phyloP scores from a whole-genome alignment of 495 filamentous ascomycete species.

The Neurospora tetrasperma region DNA sequence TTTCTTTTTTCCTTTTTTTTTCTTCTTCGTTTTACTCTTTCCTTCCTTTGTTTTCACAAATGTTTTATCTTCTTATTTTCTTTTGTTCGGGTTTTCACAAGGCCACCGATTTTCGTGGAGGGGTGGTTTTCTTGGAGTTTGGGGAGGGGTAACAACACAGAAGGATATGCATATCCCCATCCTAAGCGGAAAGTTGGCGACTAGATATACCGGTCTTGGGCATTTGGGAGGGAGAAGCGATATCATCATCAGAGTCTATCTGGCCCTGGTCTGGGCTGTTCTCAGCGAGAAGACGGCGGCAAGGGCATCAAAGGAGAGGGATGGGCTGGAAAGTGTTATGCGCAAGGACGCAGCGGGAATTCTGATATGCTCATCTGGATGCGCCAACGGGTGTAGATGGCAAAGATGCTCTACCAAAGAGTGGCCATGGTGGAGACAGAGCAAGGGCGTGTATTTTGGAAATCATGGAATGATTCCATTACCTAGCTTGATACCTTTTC shows the following conservation, averaged over 20 bases:
- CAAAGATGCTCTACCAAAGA: neutral
- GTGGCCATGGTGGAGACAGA: neutral
- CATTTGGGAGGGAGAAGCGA: neutral
- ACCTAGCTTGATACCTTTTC: neutral
- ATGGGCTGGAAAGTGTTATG: neutral
- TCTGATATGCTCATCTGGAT: neutral
- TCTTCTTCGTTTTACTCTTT: neutral
- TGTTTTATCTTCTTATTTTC: neutral
- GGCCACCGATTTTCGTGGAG: neutral
- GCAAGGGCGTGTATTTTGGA: neutral
- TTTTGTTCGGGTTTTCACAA: neutral
- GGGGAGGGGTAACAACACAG: neutral
- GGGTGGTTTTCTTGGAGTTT: neutral
- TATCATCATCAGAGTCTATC: neutral
- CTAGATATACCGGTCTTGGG: slow-evolving; percentile 1
- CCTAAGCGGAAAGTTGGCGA: neutral
- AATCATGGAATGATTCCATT: neutral
- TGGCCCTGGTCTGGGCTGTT: neutral
- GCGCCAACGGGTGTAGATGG: neutral
- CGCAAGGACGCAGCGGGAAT: neutral
- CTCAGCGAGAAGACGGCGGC: neutral
- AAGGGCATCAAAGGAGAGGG: neutral
- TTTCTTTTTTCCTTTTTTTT: too few relatives aligned
- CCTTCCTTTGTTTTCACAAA: neutral
- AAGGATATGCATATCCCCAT: neutral